phyloP scores from a whole-genome alignment of 192 early-diverging fungal genomes.

The Coemansia sp. region DNA sequence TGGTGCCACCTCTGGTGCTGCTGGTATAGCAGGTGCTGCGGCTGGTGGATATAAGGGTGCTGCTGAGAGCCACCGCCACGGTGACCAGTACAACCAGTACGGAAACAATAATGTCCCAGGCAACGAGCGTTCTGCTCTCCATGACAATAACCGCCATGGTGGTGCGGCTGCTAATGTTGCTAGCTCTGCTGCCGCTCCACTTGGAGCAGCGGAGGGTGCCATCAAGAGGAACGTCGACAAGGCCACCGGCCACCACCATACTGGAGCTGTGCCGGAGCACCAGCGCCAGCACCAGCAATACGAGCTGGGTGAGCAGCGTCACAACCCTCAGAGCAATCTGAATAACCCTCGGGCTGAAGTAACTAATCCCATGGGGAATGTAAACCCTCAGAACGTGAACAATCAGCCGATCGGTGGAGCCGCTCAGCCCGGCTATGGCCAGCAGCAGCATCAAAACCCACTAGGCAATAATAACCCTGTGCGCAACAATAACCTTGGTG shows the following conservation, averaged over 20 bases:
- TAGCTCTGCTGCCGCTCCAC: not conserved
- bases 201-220: slow-evolving; percentile 1
- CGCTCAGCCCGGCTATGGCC: not conserved
- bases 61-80: not conserved
- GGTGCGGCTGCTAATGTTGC: not conserved
- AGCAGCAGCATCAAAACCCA: not conserved
- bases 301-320: too few species aligned
- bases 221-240: not conserved
- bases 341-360: too few species aligned
- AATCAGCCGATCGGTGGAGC: too few species aligned
- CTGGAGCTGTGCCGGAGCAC: too few species aligned
- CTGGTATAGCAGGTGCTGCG: slow-evolving; percentile 1
- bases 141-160: slow-evolving; percentile 4
- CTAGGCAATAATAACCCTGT: not conserved
- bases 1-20: not conserved
- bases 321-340: too few species aligned
- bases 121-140: not conserved
- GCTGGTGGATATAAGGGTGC: slow-evolving; percentile 3
- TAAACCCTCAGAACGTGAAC: too few species aligned
- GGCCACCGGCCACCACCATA: not conserved
- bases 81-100: not conserved
- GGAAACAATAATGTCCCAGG: not conserved
- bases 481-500: too few species aligned
- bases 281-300: not conserved
- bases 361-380: too few species aligned